Evolutionary conservation across 176 grass and related monocot species (phyloP), one percentile per base, ranked within the genome.

Genomic region (Dendrocalamus sinicus): DNA sequence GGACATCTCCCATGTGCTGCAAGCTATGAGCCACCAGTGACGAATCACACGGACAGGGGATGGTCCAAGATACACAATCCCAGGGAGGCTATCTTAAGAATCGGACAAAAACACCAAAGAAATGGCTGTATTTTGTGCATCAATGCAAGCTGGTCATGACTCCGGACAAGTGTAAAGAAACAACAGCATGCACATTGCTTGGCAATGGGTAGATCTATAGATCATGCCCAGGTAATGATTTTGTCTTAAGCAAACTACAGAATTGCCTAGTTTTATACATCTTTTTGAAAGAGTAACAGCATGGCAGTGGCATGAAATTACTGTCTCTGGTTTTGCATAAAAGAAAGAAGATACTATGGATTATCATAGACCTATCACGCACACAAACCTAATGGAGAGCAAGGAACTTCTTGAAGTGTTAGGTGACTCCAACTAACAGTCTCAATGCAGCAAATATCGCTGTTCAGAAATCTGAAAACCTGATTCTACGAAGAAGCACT

Each of bases 1-100:
- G 60, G 80, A 73, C 85, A 64, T 39, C 63, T 64, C 70, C 46
- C 85, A 91, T 84, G 85, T 87, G 85, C 43, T 19, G 85, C 69
- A 46, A 67, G 45, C 41, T 79, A 39, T 79, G 14, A 80, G 52
- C 80, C 85, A 87, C 89, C 54, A 61, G 60, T 70, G 62, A 50
- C 60, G 73, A 86, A 90, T 78, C 84, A 67, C 28, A 76, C 41
- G 54, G 47, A 28, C 45, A 61, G 53, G 17, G 22, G 24, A 79
- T 87, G 73, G 79, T 83, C 84, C 84, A 87, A 83, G 59, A 61
- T 76, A 50, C 72, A 82, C 39, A 76, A 76, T 70, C 54, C 41
- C 19, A 40, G 37, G 16, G 59, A n/a, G 84, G 1, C 40, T 11
- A 50, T 63, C 76, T 55, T 28, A 46, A 19, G 40, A 78, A 87